Base-by-base conservation (phyloP, 768 basidiomycete genomes). In the Boletus huronensis region DNA sequence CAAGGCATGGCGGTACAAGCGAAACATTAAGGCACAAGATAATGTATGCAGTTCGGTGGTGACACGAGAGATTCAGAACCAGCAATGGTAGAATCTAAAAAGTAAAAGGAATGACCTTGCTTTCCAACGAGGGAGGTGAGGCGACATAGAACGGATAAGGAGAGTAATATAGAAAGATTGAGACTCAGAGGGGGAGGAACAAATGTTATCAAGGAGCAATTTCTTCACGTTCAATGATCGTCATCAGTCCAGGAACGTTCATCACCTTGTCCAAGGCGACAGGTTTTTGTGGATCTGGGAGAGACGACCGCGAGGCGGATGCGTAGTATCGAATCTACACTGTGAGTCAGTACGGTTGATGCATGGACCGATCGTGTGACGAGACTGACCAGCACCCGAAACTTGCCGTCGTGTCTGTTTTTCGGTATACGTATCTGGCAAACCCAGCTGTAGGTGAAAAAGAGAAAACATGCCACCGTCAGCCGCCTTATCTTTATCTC, bases 181-280 rank as follows among this genome's bases (percentile, higher is more conserved):
- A 21, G 8, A 10, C 16, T 17, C 36, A 25, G 23, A 16, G 6
- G 10, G 29, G 40, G 29, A 36, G 17, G 10, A 25, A 56, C 7
- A 45, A 45, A 36, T 9, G 9, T 21, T 21, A 21, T 68, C 55
- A 70, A 48, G 39, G 53, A 3, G 43, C 25, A 25, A 64, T 42
- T 52, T 64, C 70, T 57, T 70, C 74, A 45, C 83, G 75, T 44
- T 71, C 72, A 47, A 84, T 25, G 64, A 90, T 80, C 36, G 85
- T 89, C 89, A 90, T 91, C 29, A 89, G 76, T 9, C 88, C 89
- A 2, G 85, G 84, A 6, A 90, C 77, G 58, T 79, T 77, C 59
- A 73, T 78, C 46, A 79, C 82, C 54, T 79, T 77, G 54, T 86
- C 81, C 44, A 88, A 65, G 1, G 81, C 81, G 25, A 89, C 80